phyloP scores from a whole-genome alignment of 2,329 filamentous ascomycete genomes.

The Pseudohalonectria lignicola region DNA sequence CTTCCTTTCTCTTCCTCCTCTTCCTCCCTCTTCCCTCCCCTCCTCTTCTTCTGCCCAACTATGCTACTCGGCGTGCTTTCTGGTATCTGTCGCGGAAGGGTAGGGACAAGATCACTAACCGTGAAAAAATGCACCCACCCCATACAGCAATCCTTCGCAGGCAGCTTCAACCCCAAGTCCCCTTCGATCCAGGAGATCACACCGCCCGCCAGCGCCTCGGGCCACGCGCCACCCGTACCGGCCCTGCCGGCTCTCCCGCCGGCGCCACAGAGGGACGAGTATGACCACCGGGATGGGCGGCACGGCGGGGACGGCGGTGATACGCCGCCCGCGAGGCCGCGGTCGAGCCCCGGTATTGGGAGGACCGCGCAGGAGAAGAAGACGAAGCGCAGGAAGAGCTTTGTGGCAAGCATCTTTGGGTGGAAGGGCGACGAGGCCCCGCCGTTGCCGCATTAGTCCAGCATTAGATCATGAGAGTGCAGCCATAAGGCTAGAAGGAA shows the following conservation, averaged over 20 bases:
- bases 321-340: background rate
- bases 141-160: slow-evolving; percentile 16
- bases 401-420: slow-evolving; percentile 32
- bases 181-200: slow-evolving; percentile 9
- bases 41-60: background rate
- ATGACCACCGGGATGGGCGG: background rate
- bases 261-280: background rate
- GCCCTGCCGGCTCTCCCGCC: background rate
- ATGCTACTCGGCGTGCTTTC: too few species aligned
- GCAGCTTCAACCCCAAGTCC: slow-evolving; percentile 17
- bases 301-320: background rate
- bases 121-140: background rate
- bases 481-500: too few species aligned
- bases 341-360: background rate
- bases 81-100: too few species aligned
- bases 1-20: background rate
- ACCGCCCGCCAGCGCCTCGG: slow-evolving; percentile 9
- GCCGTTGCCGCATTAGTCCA: slow-evolving; percentile 6
- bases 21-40: background rate
- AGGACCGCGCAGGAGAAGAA: slow-evolving; percentile 8
- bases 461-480: too few species aligned
- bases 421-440: slow-evolving; percentile 9
- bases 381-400: slow-evolving; percentile 31
- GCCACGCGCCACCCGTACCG: slow-evolving; percentile 2
- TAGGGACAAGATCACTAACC: background rate